These are phyloP conservation scores for Curvularia sp. DNA, from an alignment of 2,329 filamentous ascomycete species.

Conservation along the genomic window DNA sequence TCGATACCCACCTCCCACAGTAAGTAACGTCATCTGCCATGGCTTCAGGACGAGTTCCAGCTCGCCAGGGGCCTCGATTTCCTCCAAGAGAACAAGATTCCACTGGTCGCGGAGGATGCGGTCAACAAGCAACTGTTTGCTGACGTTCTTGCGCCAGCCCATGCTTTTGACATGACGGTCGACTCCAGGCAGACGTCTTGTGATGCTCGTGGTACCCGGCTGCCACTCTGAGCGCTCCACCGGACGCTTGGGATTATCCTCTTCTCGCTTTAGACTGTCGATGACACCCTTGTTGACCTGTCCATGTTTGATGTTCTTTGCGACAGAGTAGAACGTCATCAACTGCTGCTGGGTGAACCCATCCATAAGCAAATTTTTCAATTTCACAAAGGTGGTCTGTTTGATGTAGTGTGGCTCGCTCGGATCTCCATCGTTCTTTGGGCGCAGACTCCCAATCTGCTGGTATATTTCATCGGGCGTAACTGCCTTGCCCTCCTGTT, in stretches of 20 bases:
- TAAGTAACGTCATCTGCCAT: constrained; percentile 45
- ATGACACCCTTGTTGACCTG: constrained; percentile 27
- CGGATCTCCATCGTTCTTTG: constrained; percentile 22
- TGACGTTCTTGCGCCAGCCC: constrained; percentile 22
- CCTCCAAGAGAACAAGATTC: constrained; percentile 44
- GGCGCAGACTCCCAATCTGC: constrained; percentile 43
- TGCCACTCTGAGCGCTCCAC: constrained; percentile 42
- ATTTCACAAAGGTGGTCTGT: constrained; percentile 34
- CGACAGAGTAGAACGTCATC: constrained; percentile 40
- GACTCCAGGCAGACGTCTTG: constrained; percentile 34
- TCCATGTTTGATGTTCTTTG: constrained; percentile 30
- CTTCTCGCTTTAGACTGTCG: constrained; percentile 24
- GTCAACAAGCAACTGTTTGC: constrained; percentile 43
- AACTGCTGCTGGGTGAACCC: constrained; percentile 44
- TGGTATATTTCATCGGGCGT: constrained; percentile 40
- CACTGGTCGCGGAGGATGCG: constrained; percentile 45
- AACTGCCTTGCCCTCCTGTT: constrained; percentile 30
- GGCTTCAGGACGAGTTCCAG: constrained; percentile 44
- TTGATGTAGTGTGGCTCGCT: constrained; percentile 41
- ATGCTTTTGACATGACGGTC: constrained; percentile 18
- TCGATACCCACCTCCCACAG: constrained; percentile 27
- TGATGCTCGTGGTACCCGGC: constrained; percentile 38
- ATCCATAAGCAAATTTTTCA: constrained; percentile 30
- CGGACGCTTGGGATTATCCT: constrained; percentile 20
- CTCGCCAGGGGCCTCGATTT: constrained; percentile 46